These are phyloP conservation scores for Fraxinus baroniana DNA, from an alignment of 305 asterid genomes.

Conservation along the genomic window DNA sequence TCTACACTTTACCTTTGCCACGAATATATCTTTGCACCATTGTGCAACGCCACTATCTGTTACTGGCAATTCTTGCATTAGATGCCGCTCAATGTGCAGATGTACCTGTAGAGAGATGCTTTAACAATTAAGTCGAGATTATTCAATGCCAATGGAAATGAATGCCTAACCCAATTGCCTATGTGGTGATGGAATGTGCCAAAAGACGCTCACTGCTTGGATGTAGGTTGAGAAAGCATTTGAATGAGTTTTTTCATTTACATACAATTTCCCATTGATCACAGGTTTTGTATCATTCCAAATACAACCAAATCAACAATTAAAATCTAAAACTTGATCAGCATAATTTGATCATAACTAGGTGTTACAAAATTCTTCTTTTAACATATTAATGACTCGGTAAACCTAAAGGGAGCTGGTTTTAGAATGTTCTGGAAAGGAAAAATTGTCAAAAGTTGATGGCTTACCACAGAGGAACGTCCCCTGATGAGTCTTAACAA, in stretches of 20 bases:
- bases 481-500: conserved; percentile 66
- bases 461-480: conserved; percentile 62
- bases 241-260: neutral
- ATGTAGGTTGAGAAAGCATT: neutral
- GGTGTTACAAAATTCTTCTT: neutral
- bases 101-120: conserved; percentile 54
- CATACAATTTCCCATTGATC: neutral
- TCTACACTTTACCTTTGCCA: conserved; percentile 54
- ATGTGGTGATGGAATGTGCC: neutral
- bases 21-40: conserved; percentile 85
- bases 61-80: conserved; percentile 70
- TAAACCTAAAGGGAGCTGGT: neutral
- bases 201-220: neutral
- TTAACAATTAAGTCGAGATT: conserved; percentile 1
- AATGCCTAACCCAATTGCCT: neutral
- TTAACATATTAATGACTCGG: neutral
- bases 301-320: neutral
- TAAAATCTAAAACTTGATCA: neutral
- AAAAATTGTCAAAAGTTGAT: neutral
- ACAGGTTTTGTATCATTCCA: neutral
- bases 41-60: conserved; percentile 63
- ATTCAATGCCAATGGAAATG: neutral
- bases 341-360: neutral
- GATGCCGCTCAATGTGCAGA: conserved; percentile 63
- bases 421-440: neutral